Percentiles rank a stretch among this genome's conserved stretches.
These are phyloP conservation scores for Aspergillus sp. DNA, from an alignment of 2,329 filamentous ascomycete species.

Conservation along the genomic window DNA sequence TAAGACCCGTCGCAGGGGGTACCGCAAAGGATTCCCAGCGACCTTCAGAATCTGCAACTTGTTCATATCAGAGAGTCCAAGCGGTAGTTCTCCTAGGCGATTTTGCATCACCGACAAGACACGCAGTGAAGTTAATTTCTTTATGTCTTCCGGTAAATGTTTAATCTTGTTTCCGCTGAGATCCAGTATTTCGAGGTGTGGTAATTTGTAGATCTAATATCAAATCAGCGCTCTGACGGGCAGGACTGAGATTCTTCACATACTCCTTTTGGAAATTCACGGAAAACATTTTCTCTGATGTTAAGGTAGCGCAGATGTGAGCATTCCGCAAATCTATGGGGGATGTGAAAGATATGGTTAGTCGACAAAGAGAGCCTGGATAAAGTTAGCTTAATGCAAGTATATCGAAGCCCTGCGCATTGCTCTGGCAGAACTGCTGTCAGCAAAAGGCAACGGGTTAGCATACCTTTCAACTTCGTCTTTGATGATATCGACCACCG, in stretches of 20 bases:
- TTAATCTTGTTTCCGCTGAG: conserved; percentile 82
- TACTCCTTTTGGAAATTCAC: conserved; percentile 62
- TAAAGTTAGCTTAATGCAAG: conserved; percentile 8
- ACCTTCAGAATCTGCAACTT: conserved; percentile 86
- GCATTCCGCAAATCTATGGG: conserved; percentile 45
- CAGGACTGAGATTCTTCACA: conserved; percentile 22
- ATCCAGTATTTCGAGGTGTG: conserved; percentile 86
- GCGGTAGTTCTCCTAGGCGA: conserved; percentile 75
- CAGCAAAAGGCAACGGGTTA: no score
- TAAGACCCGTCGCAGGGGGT: conserved; percentile 68
- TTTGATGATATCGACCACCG: conserved; percentile 49
- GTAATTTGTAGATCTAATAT: conserved; percentile 73
- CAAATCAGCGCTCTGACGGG: conserved; percentile 6
- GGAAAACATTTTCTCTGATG: conserved; percentile 45
- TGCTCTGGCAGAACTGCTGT: not conserved
- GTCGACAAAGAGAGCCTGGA: conserved; percentile 46
- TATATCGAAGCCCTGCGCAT: no score
- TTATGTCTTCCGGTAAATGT: conserved; percentile 71
- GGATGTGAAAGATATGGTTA: conserved; percentile 47
- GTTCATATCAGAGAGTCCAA: conserved; percentile 82
- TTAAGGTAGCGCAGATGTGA: conserved; percentile 47
- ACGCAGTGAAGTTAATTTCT: conserved; percentile 76
- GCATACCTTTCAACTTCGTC: conserved; percentile 49
- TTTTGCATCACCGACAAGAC: conserved; percentile 86
- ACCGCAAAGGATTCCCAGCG: conserved; percentile 78